These are phyloP conservation scores for Eimeria acervulina DNA, from an alignment of 169 alveolate genomes.

Conservation along the genomic window DNA sequence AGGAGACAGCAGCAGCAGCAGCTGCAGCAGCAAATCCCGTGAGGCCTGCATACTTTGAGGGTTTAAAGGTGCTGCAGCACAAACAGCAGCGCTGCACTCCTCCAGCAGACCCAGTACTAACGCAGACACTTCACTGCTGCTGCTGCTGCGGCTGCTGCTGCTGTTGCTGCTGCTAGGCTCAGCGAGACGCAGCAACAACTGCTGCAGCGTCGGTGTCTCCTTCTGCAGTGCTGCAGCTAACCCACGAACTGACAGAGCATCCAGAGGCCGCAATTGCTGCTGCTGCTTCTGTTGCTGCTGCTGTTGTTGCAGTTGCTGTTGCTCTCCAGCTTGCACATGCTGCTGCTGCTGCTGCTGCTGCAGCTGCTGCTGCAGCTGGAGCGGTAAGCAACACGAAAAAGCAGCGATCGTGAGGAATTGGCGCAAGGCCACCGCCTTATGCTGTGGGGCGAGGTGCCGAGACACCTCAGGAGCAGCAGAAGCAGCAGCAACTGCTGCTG, in stretches of 20 bases:
- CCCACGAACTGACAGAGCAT: constrained; percentile 15
- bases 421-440: constrained; percentile 34
- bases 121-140: constrained; percentile 9
- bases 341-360: constrained; percentile 60
- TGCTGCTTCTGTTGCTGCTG: constrained; percentile 48
- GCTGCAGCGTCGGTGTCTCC: constrained; percentile 1
- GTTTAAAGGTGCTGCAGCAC: constrained; percentile 24
- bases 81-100: constrained; percentile 30
- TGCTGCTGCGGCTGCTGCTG: neutral
- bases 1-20: constrained; percentile 62
- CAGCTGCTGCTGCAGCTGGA: constrained; percentile 16
- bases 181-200: neutral
- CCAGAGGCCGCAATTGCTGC: constrained; percentile 4
- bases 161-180: constrained; percentile 18
- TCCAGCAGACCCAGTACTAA: constrained; percentile 1
- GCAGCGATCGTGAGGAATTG: neutral
- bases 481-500: neutral
- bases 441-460: neutral
- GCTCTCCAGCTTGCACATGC: neutral
- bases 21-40: constrained; percentile 13
- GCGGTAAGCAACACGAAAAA: neutral
- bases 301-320: neutral
- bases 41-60: neutral
- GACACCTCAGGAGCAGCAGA: constrained; percentile 25
- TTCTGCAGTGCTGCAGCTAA: neutral